Evolutionary conservation across 306 rosid genomes (phyloP), one percentile per base, ranked within the genome.

Genomic region (Quercus aquifolioides): DNA sequence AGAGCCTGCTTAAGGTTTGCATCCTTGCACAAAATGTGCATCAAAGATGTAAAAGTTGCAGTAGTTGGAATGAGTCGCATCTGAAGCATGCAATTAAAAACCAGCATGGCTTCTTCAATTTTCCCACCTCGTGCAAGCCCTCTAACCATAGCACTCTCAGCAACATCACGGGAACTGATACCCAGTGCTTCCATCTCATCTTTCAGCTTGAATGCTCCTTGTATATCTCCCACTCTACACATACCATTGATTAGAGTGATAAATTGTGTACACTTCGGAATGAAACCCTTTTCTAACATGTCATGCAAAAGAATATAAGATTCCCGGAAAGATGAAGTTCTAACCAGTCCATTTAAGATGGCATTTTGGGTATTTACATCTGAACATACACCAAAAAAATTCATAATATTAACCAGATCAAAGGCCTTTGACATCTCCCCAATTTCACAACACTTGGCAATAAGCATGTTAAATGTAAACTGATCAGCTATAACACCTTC

Each of bases 11-110:
- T 82, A 76, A 90, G 75, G 73, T 90, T 86, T 38, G 87, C 90
- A 85, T 81, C 86, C 79, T 84, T 84, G 88, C 86, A 92, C 67
- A 74, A 83, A 70, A 54, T 54, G 23, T 90, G 93, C 91, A 92
- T 92, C 86, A 92, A 78, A 76, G 97, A 88, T 60, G 97, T 92
- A 83, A 92, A 92, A 69, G 97, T 90, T 52, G 93, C 90, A 75
- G 77, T 77, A 43, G 94, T 92, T 81, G 97, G 97, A 79, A 83
- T 72, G 65, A 86, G 77, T 80, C 43, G 72, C 82, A 18, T 81
- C 76, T 71, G 82, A 76, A 87, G 88, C 93, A 92, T 83, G 79
- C 52, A 73, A 81, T 84, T 80, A 75, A 92, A 83, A 84, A 90
- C 56, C 79, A 80, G 77, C 87, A 81, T 62, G 30, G 94, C 94